These are phyloP conservation scores for Wickerhamiella kurtzmanii DNA, from an alignment of 805 yeast genomes.

Conservation along the genomic window DNA sequence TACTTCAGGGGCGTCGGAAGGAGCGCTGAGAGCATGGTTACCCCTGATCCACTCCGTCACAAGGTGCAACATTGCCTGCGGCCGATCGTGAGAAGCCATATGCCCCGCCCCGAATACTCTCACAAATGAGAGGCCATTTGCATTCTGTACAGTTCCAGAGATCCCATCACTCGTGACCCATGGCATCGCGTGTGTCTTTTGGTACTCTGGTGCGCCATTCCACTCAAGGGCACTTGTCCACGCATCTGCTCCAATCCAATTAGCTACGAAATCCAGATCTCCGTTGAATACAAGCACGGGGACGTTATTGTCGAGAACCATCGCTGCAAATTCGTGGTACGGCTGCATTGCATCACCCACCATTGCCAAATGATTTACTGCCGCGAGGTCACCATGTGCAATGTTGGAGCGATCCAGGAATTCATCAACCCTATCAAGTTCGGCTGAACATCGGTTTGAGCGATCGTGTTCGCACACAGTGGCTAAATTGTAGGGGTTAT, in stretches of 20 bases:
- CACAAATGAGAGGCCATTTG: neutral
- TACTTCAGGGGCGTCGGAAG: neutral
- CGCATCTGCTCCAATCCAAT: constrained; percentile 85
- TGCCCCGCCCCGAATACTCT: constrained; percentile 1
- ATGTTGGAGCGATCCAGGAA: constrained; percentile 70
- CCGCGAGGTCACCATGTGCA: constrained; percentile 67
- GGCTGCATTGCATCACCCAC: constrained; percentile 90
- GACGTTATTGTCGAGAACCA: constrained; percentile 53
- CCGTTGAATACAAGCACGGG: constrained; percentile 89
- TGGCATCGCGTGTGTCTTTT: neutral
- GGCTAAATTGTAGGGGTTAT: constrained; percentile 83
- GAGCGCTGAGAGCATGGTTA: neutral
- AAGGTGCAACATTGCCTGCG: neutral
- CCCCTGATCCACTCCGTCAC: neutral
- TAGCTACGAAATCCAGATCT: constrained; percentile 88
- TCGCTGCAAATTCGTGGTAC: constrained; percentile 54
- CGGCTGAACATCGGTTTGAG: constrained; percentile 47
- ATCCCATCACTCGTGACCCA: neutral
- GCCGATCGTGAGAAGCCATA: neutral
- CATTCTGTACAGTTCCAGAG: neutral
- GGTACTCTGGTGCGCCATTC: constrained; percentile 19
- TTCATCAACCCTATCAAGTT: constrained; percentile 55
- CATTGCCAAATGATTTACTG: constrained; percentile 53
- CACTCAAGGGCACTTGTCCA: constrained; percentile 62
- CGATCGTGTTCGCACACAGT: constrained; percentile 49